Evolutionary conservation across 495 filamentous ascomycete species (phyloP).

Genomic region (Penicillium desertorum): DNA sequence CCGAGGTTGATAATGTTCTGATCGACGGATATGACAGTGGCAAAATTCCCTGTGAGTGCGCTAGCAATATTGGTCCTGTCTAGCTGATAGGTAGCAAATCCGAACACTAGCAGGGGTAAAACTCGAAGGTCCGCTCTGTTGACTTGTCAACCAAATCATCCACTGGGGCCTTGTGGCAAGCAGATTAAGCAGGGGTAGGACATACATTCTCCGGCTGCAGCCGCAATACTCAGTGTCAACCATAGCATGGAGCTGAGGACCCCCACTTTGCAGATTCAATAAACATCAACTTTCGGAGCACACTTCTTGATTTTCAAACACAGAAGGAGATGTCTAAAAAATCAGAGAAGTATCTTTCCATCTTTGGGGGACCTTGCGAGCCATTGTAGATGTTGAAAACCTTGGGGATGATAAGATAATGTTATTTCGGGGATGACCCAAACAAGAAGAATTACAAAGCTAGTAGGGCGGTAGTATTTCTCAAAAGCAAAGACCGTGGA

Average conservation of each 20-base stretch:
- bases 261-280: not conserved
- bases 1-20: constrained; percentile 57
- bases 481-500: not conserved
- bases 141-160: not conserved
- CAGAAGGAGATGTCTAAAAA: not conserved
- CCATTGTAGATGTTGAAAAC: not conserved
- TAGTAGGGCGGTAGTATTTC: not conserved
- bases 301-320: not conserved
- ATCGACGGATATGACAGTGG: constrained; percentile 42
- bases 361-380: constrained; percentile 1
- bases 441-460: not conserved
- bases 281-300: not conserved
- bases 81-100: constrained; percentile 28
- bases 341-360: not conserved
- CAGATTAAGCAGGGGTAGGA: not conserved
- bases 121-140: not conserved
- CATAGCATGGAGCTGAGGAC: not conserved
- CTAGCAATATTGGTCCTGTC: constrained; percentile 51
- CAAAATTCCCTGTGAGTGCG: constrained; percentile 45
- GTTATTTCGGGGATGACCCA: not conserved
- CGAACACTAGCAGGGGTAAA: not conserved
- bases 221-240: not conserved
- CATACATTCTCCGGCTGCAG: not conserved
- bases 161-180: too few species aligned
- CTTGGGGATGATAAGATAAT: constrained; percentile 9